Evolutionary conservation across 1,284 basidiomycete species (phyloP).

Genomic region (Tylopilus sp.): DNA sequence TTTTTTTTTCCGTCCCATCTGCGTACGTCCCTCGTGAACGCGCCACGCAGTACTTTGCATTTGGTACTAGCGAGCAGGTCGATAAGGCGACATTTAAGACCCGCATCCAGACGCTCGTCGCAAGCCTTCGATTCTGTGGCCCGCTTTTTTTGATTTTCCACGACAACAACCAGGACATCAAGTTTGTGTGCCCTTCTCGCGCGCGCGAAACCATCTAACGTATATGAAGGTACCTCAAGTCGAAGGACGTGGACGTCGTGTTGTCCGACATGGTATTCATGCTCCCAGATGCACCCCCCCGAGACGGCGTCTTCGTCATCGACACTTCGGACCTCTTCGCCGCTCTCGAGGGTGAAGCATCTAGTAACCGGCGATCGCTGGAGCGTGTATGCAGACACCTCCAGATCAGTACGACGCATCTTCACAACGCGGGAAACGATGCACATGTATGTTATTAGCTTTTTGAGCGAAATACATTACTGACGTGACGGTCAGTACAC

Average conservation of each 20-base stretch:
- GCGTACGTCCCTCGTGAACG: neutral
- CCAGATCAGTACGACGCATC: slow-evolving; percentile 48
- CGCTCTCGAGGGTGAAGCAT: slow-evolving; percentile 59
- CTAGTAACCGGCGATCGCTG: slow-evolving; percentile 50
- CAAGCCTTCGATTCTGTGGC: slow-evolving; percentile 41
- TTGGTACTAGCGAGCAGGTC: slow-evolving; percentile 57
- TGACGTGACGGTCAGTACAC: slow-evolving; percentile 52
- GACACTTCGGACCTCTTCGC: slow-evolving; percentile 74
- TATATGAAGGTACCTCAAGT: slow-evolving; percentile 49
- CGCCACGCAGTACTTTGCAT: slow-evolving; percentile 54
- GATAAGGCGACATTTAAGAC: slow-evolving; percentile 49
- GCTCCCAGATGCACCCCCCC: slow-evolving; percentile 52
- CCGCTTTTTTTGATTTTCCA: slow-evolving; percentile 81
- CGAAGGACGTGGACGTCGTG: slow-evolving; percentile 46
- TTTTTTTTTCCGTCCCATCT: neutral
- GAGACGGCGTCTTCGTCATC: slow-evolving; percentile 56
- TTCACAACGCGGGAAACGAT: slow-evolving; percentile 87
- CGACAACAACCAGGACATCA: slow-evolving; percentile 69
- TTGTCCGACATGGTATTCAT: slow-evolving; percentile 50
- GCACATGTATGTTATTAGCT: slow-evolving; percentile 54
- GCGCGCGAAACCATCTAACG: neutral
- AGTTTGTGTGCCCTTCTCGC: slow-evolving; percentile 39
- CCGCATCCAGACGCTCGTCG: slow-evolving; percentile 50
- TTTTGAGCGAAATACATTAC: neutral
- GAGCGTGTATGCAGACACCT: slow-evolving; percentile 59